Base-by-base conservation (phyloP, 768 basidiomycete genomes). In the Leucosporidium yakuticum region DNA sequence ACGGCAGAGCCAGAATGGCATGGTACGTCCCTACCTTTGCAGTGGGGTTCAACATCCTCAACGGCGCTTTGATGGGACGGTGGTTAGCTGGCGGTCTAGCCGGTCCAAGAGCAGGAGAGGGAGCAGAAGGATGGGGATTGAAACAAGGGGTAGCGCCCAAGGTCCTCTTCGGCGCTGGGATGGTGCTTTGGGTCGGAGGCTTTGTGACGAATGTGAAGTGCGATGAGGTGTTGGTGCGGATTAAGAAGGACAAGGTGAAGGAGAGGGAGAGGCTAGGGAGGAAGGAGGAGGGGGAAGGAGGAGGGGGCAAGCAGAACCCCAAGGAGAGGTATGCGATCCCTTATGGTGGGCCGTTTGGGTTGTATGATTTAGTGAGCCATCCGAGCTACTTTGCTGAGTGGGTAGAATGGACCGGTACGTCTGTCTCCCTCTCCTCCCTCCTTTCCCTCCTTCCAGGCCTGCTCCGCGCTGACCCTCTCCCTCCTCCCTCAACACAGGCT, bases 371-470 rank as follows among this genome's bases (percentile, higher is more conserved):
- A 25, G 23, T 97, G 74, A 91, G 91, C 9, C 95, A 87, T 80
- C 95, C 95, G 15, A 92, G 96, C 78, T 98, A 97, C 80, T 80
- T 91, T 25, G 91, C 88, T 79, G 95, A 97, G 77, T 98, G 95
- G 95, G 67, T 88, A 64, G 95, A 98, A 79, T 98, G 94, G 93
- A 72, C 85, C 15, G 91, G 39, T 44, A 3, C 39, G 39, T 44
- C 39, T n/a, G n/a, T 44, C 39, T 44, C 39, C 14, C 39, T 3
- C 39, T 15, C 39, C 39, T n/a, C n/a, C n/a, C n/a, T n/a, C n/a
- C n/a, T n/a, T 15, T 44, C 39, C 39, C 14, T 15, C 39, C 39
- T 44, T 5, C 34, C 12, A 5, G 34, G 34, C 34, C 6, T 36
- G 5, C 6, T 12, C 6, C 34, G 34, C 34, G 34, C 34, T 36